Evolutionary conservation across 2,329 filamentous ascomycete genomes (phyloP), one percentile per base, ranked within the genome.

Genomic region (Dothideomycetes sp.): DNA sequence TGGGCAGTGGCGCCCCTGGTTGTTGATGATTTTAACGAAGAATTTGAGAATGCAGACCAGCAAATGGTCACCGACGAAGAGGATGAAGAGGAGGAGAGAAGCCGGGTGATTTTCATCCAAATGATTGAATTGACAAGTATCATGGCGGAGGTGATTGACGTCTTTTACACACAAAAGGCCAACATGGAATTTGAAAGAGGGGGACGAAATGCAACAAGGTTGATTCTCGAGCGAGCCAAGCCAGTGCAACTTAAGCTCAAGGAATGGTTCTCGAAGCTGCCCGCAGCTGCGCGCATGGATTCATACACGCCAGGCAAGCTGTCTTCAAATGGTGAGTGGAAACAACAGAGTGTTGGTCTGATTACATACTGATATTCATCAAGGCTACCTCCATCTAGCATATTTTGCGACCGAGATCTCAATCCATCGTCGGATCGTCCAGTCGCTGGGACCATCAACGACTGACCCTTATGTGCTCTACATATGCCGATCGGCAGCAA

Each of bases 321-420:
- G 19, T 67, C 63, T 5, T 64, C 66, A 4, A 64, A 60, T 37
- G 62, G 59, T 62, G 54, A 46, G 52, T 36, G 18, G 22, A 18
- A 31, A n/a, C n/a, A n/a, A n/a, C n/a, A n/a, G n/a, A n/a, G n/a
- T n/a, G n/a, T n/a, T n/a, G n/a, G n/a, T n/a, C n/a, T n/a, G 37
- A 28, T 40, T 4, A 42, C 23, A 34, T 1, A 30, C 27, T 30
- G 27, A 36, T 40, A 3, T n/a, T 18, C 17, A 22, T 13, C 36
- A 53, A 41, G 66, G 67, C 12, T 89, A 87, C 54, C 73, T 95
- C 9, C 88, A 95, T 60, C 74, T 95, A 36, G 86, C 82, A 39
- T 95, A 95, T 63, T 94, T 94, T 55, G 87, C 88, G 2, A 86
- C 86, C 3, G 88, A 95, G 63, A 95, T 95, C 55, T 91, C 84